A percentile compares a stretch with the other conserved stretches of the same genome.
Conservation (phyloP, 2,329 filamentous ascomycete genomes). For the Fusarium heterosporum region DNA sequence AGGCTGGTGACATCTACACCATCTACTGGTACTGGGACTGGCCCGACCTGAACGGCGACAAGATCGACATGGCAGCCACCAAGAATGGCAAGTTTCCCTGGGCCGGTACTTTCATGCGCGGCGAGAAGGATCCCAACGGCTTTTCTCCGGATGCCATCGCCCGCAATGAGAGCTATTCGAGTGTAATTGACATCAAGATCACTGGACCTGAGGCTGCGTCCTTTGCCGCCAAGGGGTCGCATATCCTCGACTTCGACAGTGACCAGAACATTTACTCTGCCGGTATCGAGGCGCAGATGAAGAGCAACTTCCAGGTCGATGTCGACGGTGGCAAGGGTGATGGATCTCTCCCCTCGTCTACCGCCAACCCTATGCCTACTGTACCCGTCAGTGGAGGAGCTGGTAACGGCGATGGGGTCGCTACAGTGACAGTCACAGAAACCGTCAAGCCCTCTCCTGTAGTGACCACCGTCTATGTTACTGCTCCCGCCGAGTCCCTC, state of each 20-base stretch:
- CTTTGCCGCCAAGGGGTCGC: conserved; percentile 41
- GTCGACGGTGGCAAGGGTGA: conserved; percentile 47
- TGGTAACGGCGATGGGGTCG: conserved; percentile 20
- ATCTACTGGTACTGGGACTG: conserved; percentile 99
- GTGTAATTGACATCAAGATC: conserved; percentile 57
- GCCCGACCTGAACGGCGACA: conserved; percentile 68
- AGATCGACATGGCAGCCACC: conserved; percentile 55
- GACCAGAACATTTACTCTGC: conserved; percentile 57
- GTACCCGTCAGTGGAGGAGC: conserved; percentile 31
- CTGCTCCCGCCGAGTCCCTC: conserved; percentile 48
- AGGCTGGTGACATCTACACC: conserved; percentile 75
- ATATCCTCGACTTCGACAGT: conserved; percentile 48
- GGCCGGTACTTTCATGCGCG: conserved; percentile 56
- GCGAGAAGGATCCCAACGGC: conserved; percentile 53
- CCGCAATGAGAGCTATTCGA: conserved; percentile 57
- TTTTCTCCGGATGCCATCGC: conserved; percentile 52
- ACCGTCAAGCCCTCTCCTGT: conserved; percentile 56
- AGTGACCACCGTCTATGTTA: conserved; percentile 52
- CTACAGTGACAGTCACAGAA: conserved; percentile 52
- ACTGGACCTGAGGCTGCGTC: conserved; percentile 41
- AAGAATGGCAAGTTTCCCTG: conserved; percentile 57
- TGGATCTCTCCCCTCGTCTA: conserved; percentile 37
- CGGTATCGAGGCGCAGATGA: conserved; percentile 60
- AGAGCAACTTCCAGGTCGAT: conserved; percentile 58
- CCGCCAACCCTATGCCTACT: conserved; percentile 23